A percentile compares a stretch with the other conserved stretches of the same genome.
phyloP scores from a whole-genome alignment of 2,329 filamentous ascomycete species.

The Fusarium ramigenum region DNA sequence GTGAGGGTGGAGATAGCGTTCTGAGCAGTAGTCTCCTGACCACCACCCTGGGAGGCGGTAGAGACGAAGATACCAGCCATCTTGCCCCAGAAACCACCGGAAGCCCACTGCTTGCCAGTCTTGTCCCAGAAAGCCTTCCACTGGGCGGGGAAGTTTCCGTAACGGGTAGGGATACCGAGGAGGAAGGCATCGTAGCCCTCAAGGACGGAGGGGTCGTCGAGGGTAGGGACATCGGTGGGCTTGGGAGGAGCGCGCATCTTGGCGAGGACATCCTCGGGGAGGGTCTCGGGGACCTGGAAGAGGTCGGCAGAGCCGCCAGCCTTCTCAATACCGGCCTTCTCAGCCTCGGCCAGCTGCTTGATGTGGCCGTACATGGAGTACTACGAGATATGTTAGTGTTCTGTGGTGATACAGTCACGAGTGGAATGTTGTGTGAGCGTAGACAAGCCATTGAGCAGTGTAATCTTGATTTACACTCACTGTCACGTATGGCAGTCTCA shows the following conservation, averaged over 20 bases:
- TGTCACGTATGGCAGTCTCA: neutral
- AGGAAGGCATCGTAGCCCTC: constrained; percentile 87
- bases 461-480: neutral
- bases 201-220: constrained; percentile 66
- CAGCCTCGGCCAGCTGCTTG: constrained; percentile 82
- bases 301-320: constrained; percentile 85
- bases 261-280: constrained; percentile 79
- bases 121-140: constrained; percentile 96
- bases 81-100: constrained; percentile 84
- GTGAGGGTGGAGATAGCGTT: constrained; percentile 83
- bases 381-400: constrained; percentile 54
- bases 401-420: neutral
- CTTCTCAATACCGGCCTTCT: constrained; percentile 88
- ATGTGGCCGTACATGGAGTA: constrained; percentile 97
- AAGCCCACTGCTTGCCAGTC: constrained; percentile 84
- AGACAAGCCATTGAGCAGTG: neutral
- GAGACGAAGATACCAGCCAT: constrained; percentile 91
- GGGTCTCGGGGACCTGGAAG: constrained; percentile 91
- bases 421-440: neutral
- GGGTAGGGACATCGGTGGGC: constrained; percentile 70
- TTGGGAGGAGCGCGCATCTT: constrained; percentile 95
- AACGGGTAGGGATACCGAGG: constrained; percentile 93
- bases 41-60: constrained; percentile 85
- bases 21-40: constrained; percentile 90
- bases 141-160: constrained; percentile 96